These are phyloP conservation scores for Chaetomium strumarium DNA, from an alignment of 2,329 filamentous ascomycete species.

Conservation along the genomic window DNA sequence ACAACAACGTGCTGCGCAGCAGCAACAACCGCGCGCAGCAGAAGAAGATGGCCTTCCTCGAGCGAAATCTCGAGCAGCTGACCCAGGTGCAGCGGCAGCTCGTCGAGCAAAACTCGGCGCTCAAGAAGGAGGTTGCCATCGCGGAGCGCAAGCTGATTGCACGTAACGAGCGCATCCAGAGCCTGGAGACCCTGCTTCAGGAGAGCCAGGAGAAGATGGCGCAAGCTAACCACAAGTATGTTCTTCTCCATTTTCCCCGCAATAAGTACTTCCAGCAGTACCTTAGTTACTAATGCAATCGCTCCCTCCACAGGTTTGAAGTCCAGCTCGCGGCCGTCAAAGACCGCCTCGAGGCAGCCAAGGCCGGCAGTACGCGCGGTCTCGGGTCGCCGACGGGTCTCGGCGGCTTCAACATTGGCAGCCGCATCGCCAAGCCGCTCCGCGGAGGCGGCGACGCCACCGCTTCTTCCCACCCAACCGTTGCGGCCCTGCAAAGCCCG, in stretches of 20 bases:
- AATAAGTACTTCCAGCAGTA: too few relatives aligned
- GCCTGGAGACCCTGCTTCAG: slow-evolving; percentile 83
- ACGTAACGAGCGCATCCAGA: slow-evolving; percentile 93
- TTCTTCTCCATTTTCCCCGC: slow-evolving; percentile 22
- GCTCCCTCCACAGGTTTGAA: slow-evolving; percentile 66
- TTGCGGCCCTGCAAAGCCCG: slow-evolving; percentile 51
- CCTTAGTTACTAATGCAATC: neutral
- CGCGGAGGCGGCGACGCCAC: slow-evolving; percentile 54
- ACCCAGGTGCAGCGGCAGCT: slow-evolving; percentile 96
- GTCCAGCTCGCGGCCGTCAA: slow-evolving; percentile 95
- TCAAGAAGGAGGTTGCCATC: slow-evolving; percentile 99
- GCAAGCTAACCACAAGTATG: slow-evolving; percentile 92
- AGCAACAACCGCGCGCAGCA: slow-evolving; percentile 98
- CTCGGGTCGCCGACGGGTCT: slow-evolving; percentile 57
- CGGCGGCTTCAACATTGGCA: slow-evolving; percentile 69
- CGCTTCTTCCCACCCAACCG: slow-evolving; percentile 46
- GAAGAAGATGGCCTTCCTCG: slow-evolving; percentile 99
- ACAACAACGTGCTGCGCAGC: slow-evolving; percentile 94
- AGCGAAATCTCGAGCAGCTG: slow-evolving; percentile 95
- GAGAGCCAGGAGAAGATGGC: slow-evolving; percentile 99
- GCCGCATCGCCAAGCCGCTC: slow-evolving; percentile 64
- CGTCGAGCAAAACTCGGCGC: slow-evolving; percentile 91
- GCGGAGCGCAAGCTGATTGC: slow-evolving; percentile 96
- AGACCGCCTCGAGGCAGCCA: slow-evolving; percentile 92
- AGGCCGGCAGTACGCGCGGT: slow-evolving; percentile 81